Percentiles rank a stretch among this genome's conserved stretches.
phyloP scores from a whole-genome alignment of 148 eudicot species.

The Heliamphora exappendiculata region DNA sequence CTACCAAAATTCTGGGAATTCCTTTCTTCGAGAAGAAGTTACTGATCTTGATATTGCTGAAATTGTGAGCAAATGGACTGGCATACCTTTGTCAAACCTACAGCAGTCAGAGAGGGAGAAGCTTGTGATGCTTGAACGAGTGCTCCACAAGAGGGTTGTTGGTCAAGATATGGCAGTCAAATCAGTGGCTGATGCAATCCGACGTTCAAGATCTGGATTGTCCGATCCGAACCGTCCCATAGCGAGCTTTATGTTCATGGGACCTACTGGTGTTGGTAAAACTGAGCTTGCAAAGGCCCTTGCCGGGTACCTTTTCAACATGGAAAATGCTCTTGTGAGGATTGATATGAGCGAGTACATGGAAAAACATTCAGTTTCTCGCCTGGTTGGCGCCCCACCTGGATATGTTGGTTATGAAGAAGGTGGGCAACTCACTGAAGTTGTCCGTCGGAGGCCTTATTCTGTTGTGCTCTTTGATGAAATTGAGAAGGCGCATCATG shows the following conservation, averaged over 20 bases:
- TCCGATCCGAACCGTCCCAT: constrained; percentile 28
- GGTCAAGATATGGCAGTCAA: constrained; percentile 31
- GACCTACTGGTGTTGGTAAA: constrained; percentile 30
- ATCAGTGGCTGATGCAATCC: constrained; percentile 28
- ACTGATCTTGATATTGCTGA: constrained; percentile 30
- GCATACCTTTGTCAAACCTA: constrained; percentile 23
- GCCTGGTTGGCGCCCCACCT: constrained; percentile 30
- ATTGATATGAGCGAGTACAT: constrained; percentile 30
- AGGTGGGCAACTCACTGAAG: constrained; percentile 29
- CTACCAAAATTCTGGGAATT: constrained; percentile 19
- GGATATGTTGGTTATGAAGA: constrained; percentile 30
- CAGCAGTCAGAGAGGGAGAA: constrained; percentile 29
- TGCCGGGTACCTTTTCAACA: constrained; percentile 25
- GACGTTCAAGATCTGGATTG: constrained; percentile 25
- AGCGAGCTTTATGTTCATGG: constrained; percentile 33
- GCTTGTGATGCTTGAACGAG: constrained; percentile 19
- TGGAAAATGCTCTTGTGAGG: constrained; percentile 28
- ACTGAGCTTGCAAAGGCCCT: constrained; percentile 28
- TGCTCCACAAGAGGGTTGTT: constrained; percentile 26
- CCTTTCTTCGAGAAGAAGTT: constrained; percentile 26
- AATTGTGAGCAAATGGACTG: constrained; percentile 32
- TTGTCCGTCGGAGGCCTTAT: constrained; percentile 25
- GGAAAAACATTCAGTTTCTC: constrained; percentile 29
- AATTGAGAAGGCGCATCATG: constrained; percentile 30
- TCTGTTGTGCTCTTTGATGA: constrained; percentile 31